A percentile compares a stretch with the other conserved stretches of the same genome.
Conservation (phyloP, 2,329 filamentous ascomycete genomes). For the Talaromyces sp. region DNA sequence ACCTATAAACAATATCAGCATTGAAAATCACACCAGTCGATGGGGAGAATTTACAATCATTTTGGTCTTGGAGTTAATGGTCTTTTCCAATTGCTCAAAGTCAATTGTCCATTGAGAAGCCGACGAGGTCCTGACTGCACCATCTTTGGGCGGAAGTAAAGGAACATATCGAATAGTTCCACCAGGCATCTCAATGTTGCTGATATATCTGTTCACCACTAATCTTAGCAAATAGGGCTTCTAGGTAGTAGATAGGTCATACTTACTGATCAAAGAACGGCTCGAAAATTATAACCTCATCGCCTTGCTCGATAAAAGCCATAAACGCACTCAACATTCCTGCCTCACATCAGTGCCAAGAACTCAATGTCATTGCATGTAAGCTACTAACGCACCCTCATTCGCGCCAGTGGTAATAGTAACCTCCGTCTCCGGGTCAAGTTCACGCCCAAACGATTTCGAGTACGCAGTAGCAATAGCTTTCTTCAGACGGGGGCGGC, state of each 20-base stretch:
- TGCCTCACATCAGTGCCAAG: constrained; percentile 24
- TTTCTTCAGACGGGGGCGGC: constrained; percentile 84
- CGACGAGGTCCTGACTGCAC: constrained; percentile 73
- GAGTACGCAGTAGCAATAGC: constrained; percentile 91
- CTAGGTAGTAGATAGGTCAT: constrained; percentile 31
- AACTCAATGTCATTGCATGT: too few species aligned
- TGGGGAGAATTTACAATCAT: constrained; percentile 74
- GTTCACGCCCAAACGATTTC: constrained; percentile 74
- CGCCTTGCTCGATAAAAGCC: constrained; percentile 90
- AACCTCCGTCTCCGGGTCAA: constrained; percentile 89
- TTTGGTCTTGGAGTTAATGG: constrained; percentile 82
- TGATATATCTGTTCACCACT: constrained; percentile 65
- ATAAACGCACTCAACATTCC: constrained; percentile 97
- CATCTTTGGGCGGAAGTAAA: constrained; percentile 81
- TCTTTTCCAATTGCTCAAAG: constrained; percentile 73
- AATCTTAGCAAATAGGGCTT: neutral
- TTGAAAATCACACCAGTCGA: neutral
- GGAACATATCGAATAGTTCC: constrained; percentile 94
- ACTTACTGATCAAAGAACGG: constrained; percentile 93
- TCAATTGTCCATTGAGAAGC: constrained; percentile 86
- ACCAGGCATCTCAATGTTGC: constrained; percentile 97
- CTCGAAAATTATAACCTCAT: constrained; percentile 97
- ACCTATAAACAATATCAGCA: constrained; percentile 30
- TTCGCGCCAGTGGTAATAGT: constrained; percentile 76
- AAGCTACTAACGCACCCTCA: constrained; percentile 36